Base-by-base conservation (phyloP, 2,329 filamentous ascomycete species). In the Verticillium klebahnii region DNA sequence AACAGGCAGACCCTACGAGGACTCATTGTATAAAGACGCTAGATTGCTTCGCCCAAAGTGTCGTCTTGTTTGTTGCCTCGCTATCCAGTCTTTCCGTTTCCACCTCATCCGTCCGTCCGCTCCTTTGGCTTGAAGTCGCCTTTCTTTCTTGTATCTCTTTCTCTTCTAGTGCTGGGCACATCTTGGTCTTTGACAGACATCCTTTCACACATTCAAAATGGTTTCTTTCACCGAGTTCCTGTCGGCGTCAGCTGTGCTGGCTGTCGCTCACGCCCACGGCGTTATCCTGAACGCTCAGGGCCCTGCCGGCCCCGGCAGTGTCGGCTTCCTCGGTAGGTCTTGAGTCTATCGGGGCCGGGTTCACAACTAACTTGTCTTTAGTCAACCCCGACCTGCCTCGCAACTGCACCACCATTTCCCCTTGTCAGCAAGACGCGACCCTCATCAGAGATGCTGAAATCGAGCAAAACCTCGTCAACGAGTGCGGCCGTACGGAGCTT, bases 391-490 rank as follows among this genome's bases (percentile, higher is more conserved):
- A 73, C 61, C 79, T 87, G 67, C 83, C 87, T 32, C 81, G 87
- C 65, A 86, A 88, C 71, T 88, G 86, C 72, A 87, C 85, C 17
- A 76, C 77, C 61, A 86, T 88, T 75, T 85, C 80, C 71, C 86
- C 87, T 23, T 89, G 87, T 77, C 86, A 89, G 69, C 83, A 85
- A 65, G 87, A 89, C 62, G 78, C 85, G 12, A 88, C 85, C 60
- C 80, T 88, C 69, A 89, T 89, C 73, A 80, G 81, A 59, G 83
- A 86, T 62, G 80, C 80, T 17, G 79, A 85, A 75, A 81, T 85
- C 67, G 64, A 66, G 7, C 73, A 76, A 60, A 84, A 84, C 67
- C 70, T 82, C 8, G 84, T 85, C 57, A 85, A 85, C 67, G 78
- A 83, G 62, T 89, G 87, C 69, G 87, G 87, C 55, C 81, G 86